Conservation (phyloP, 441 rosid species). For the Melianthus villosus region DNA sequence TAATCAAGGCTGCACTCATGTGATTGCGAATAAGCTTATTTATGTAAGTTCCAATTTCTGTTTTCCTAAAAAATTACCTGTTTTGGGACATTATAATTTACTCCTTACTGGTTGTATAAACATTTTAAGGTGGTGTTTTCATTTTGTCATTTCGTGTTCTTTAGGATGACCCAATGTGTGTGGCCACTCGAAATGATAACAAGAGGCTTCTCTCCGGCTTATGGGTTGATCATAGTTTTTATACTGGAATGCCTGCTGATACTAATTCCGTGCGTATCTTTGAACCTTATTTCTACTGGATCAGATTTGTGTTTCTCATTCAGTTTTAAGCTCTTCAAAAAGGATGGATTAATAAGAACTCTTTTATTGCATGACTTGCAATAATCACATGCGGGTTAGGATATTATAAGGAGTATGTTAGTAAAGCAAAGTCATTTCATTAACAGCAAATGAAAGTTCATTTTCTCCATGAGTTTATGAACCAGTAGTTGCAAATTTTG, state of each 20-base stretch:
- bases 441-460: too few species aligned
- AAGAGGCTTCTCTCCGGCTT: slow-evolving; percentile 49
- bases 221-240: slow-evolving; percentile 80
- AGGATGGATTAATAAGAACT: background rate
- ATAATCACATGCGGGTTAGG: too few species aligned
- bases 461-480: too few species aligned
- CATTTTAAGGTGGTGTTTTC: background rate
- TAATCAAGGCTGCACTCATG: slow-evolving; percentile 38
- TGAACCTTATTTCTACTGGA: background rate
- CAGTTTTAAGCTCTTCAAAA: background rate
- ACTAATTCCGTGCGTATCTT: slow-evolving; percentile 42
- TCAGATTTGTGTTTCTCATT: background rate
- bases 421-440: too few species aligned
- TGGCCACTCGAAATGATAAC: slow-evolving; percentile 48
- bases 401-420: too few species aligned
- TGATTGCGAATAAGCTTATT: slow-evolving; percentile 54
- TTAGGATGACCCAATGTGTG: slow-evolving; percentile 75
- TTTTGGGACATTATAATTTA: background rate
- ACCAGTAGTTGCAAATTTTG: too few species aligned
- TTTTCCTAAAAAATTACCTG: background rate
- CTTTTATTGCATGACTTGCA: too few species aligned
- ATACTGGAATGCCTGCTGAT: slow-evolving; percentile 51
- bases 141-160: background rate
- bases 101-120: background rate
- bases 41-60: slow-evolving; percentile 26